Evolutionary conservation across 192 early-diverging fungal genomes (phyloP).

Genomic region (Linnemannia schmuckeri): DNA sequence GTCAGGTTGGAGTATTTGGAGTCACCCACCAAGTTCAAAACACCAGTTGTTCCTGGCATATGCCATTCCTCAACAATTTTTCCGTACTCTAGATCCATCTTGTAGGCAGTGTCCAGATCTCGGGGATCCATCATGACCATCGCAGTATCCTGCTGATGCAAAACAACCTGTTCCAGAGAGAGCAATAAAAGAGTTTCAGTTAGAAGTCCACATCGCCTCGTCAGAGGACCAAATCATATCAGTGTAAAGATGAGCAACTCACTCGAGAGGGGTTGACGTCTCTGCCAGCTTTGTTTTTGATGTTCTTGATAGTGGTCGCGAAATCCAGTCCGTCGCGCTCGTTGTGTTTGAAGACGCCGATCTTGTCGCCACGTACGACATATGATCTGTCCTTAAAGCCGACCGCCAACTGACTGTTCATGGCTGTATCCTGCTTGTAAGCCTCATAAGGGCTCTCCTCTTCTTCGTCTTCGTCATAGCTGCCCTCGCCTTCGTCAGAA

Average conservation of each 20-base stretch:
- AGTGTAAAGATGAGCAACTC: background rate
- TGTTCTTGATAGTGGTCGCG: slow-evolving; percentile 83
- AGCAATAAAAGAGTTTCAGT: background rate
- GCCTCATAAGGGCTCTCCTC: slow-evolving; percentile 52
- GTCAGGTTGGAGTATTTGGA: slow-evolving; percentile 87
- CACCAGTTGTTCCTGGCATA: slow-evolving; percentile 80
- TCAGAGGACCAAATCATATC: too few species aligned
- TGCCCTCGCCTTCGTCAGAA: slow-evolving; percentile 51
- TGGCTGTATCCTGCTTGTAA: slow-evolving; percentile 49
- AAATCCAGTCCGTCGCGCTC: slow-evolving; percentile 81
- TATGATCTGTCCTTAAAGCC: slow-evolving; percentile 92
- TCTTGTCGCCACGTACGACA: slow-evolving; percentile 89
- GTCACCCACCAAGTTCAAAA: slow-evolving; percentile 75
- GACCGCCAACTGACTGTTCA: slow-evolving; percentile 86
- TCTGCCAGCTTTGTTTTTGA: slow-evolving; percentile 70
- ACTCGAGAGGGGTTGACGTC: slow-evolving; percentile 74
- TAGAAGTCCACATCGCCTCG: background rate
- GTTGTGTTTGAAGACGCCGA: slow-evolving; percentile 90
- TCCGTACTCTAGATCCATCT: slow-evolving; percentile 92
- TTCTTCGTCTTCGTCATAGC: slow-evolving; percentile 57
- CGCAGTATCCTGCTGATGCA: slow-evolving; percentile 88
- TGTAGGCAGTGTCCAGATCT: slow-evolving; percentile 81
- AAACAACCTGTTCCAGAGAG: slow-evolving; percentile 70
- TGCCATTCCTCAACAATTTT: slow-evolving; percentile 96
- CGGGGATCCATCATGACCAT: slow-evolving; percentile 82